phyloP scores from a whole-genome alignment of 129 eudicot species.

The Chrysanthemum lavandulifolium region DNA sequence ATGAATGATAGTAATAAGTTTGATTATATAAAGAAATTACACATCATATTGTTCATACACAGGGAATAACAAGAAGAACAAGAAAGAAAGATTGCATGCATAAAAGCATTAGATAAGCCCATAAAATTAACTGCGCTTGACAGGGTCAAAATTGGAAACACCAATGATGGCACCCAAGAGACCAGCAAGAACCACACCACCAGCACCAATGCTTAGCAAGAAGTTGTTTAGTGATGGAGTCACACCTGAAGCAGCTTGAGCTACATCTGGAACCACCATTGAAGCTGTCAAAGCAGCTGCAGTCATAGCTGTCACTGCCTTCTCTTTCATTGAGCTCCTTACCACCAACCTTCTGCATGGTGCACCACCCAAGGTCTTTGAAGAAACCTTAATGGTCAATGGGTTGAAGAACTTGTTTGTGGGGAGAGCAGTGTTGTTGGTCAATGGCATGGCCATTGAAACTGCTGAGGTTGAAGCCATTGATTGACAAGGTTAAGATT shows the following conservation, averaged over 20 bases:
- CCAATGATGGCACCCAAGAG: slow-evolving; percentile 65
- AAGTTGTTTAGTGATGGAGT: slow-evolving; percentile 84
- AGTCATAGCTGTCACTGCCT: slow-evolving; percentile 63
- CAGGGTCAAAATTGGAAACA: slow-evolving; percentile 87
- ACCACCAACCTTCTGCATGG: slow-evolving; percentile 29
- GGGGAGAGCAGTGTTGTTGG: slow-evolving; percentile 13
- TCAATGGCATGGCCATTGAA: slow-evolving; percentile 48
- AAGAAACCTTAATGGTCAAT: slow-evolving; percentile 26
- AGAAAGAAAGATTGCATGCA: not conserved
- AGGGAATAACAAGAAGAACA: slow-evolving; percentile 20
- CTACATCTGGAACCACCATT: slow-evolving; percentile 80
- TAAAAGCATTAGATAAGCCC: not conserved
- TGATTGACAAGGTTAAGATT: not conserved
- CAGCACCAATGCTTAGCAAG: slow-evolving; percentile 82
- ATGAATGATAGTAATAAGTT: too few species aligned
- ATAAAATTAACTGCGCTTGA: slow-evolving; percentile 48
- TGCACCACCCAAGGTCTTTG: slow-evolving; percentile 8
- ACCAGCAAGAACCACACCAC: slow-evolving; percentile 62
- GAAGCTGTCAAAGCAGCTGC: slow-evolving; percentile 85
- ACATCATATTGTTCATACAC: slow-evolving; percentile 16
- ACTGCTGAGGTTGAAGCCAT: slow-evolving; percentile 34
- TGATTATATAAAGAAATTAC: slow-evolving; percentile 11
- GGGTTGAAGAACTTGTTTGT: slow-evolving; percentile 44
- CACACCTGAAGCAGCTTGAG: slow-evolving; percentile 71
- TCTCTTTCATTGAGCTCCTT: slow-evolving; percentile 74